phyloP scores from a whole-genome alignment of 257 asterid species.

The Marsdenia floribunda region DNA sequence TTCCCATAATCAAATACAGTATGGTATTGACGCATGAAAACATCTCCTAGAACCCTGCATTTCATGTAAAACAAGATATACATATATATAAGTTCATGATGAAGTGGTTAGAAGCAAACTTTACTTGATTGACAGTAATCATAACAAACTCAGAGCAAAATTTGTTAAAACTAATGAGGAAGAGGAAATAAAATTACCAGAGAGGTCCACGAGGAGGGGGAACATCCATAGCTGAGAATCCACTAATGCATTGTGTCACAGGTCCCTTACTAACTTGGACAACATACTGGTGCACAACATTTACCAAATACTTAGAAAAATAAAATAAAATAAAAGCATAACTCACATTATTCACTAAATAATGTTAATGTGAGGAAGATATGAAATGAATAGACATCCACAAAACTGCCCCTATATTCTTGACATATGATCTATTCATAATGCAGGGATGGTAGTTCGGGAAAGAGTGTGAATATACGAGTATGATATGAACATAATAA shows the following conservation, averaged over 20 bases:
- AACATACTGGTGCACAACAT: constrained; percentile 46
- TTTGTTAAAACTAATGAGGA: neutral
- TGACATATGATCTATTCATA: neutral
- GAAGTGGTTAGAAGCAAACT: too few relatives aligned
- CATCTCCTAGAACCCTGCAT: constrained; percentile 81
- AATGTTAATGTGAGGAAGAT: too few relatives aligned
- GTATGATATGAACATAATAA: neutral
- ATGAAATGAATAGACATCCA: neutral
- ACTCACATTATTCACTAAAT: neutral
- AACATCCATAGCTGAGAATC: constrained; percentile 76
- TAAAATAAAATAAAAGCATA: neutral
- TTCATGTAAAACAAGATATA: neutral
- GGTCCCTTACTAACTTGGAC: constrained; percentile 73
- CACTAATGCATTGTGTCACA: constrained; percentile 75
- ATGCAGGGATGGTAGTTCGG: neutral
- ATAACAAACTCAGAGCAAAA: too few relatives aligned
- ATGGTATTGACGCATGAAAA: constrained; percentile 78
- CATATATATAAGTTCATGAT: neutral
- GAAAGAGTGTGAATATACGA: neutral
- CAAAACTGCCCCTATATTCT: neutral
- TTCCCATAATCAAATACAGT: constrained; percentile 73
- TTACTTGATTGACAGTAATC: too few relatives aligned
- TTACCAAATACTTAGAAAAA: neutral
- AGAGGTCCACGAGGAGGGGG: constrained; percentile 91
- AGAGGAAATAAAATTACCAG: constrained; percentile 38